Percentiles rank a stretch among this genome's conserved stretches.
phyloP scores from a whole-genome alignment of 1,139 yeast genomes.

The Komagataea norvegica region DNA sequence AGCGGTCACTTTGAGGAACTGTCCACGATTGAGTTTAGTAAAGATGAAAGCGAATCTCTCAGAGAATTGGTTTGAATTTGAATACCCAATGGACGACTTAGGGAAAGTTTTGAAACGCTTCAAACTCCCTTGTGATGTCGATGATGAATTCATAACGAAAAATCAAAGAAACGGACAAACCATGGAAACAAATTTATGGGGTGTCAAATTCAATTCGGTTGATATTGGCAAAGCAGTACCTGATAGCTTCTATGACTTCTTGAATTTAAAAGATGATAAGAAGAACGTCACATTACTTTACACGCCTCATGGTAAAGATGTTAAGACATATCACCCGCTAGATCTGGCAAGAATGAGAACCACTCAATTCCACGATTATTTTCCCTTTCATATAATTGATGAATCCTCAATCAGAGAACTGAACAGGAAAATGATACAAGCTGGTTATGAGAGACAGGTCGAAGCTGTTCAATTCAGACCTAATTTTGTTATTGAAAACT shows the following conservation, averaged over 20 bases:
- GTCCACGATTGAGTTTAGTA: constrained; percentile 32
- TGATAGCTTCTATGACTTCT: constrained; percentile 20
- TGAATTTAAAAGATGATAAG: constrained; percentile 10
- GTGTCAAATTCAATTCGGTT: constrained; percentile 20
- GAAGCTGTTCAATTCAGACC: constrained; percentile 35
- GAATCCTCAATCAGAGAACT: constrained; percentile 32
- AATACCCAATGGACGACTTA: constrained; percentile 24
- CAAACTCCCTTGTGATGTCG: constrained; percentile 27
- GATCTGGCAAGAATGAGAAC: constrained; percentile 15
- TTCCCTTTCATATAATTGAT: constrained; percentile 37
- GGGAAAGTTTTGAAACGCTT: constrained; percentile 21
- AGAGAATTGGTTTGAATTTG: constrained; percentile 27
- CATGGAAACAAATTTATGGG: constrained; percentile 25
- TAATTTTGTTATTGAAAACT: constrained; percentile 33
- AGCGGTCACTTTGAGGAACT: constrained; percentile 33
- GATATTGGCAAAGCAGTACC: constrained; percentile 26
- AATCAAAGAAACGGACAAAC: constrained; percentile 10
- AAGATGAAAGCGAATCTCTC: constrained; percentile 26
- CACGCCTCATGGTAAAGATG: constrained; percentile 32
- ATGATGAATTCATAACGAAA: constrained; percentile 24
- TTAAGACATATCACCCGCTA: constrained; percentile 27
- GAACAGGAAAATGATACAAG: constrained; percentile 21
- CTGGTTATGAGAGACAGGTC: constrained; percentile 22
- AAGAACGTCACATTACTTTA: constrained; percentile 27
- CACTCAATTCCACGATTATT: constrained; percentile 40